Base-by-base conservation (phyloP, 179 eudicot genomes). In the Beta lomatogona region DNA sequence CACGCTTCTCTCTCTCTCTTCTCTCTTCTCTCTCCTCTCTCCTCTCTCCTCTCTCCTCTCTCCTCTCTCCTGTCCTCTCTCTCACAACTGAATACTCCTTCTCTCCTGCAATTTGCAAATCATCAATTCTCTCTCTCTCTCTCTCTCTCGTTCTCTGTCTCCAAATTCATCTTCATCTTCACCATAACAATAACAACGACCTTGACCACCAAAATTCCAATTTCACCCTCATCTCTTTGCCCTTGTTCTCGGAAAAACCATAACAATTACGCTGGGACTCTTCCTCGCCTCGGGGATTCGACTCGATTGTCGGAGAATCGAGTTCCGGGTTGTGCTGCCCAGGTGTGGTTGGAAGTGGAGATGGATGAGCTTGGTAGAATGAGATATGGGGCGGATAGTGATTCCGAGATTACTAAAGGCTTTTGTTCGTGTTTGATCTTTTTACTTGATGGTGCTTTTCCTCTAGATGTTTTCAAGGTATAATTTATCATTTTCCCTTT, bases 391-490 rank as follows among this genome's bases (percentile, higher is more conserved):
- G 92, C 92, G 0, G 97, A 95, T 41, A 95, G 97, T 75, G 98
- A 95, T 86, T 95, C 97, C 1, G 97, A 95, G 79, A 92, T 95
- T 58, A 92, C 94, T 0, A 93, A 93, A 77, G 98, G 98, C 68
- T 95, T 95, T 73, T 92, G 97, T 78, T 91, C 91, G 81, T 93
- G 98, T 75, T 76, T 95, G 86, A 86, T 92, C 9, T 92, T 90
- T 85, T 79, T 90, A 81, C 86, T 95, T 0, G 93, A 93, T 72
- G 91, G 93, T 77, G 97, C 87, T 9, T 77, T 73, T 14, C 90
- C 97, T 2, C 88, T 81, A 64, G 98, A 92, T 71, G 88, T 95
- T 54, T 58, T 91, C 71, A 83, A 82, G 88, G 88, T 85, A 85
- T 77, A 13, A 50, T 54, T 77, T 9, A 50, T 54, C 5, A 63